These are phyloP conservation scores for Phytophthora syringae DNA, from an alignment of 352 stramenopile genomes.

Conservation along the genomic window DNA sequence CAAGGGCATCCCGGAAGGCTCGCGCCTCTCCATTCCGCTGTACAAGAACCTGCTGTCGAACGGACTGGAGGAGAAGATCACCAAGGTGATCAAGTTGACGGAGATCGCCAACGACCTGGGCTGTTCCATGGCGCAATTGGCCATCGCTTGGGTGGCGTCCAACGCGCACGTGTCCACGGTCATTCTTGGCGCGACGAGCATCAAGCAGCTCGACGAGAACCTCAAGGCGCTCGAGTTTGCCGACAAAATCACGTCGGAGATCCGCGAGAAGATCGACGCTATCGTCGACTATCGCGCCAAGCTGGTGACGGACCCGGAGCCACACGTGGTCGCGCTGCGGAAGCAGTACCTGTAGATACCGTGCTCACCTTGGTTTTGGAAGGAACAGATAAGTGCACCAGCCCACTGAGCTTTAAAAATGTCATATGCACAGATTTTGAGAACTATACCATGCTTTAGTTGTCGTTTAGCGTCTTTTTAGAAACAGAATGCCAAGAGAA, in stretches of 20 bases:
- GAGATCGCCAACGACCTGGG: constrained; percentile 69
- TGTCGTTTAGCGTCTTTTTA: background rate
- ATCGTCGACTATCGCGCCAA: constrained; percentile 60
- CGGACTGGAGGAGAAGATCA: constrained; percentile 53
- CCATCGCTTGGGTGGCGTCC: constrained; percentile 61
- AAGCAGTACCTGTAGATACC: constrained; percentile 42
- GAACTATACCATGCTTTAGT: too few species aligned
- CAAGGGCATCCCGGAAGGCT: constrained; percentile 76
- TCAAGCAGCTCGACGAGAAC: constrained; percentile 80
- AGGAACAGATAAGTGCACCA: background rate
- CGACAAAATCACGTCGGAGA: constrained; percentile 75
- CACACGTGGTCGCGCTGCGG: constrained; percentile 42
- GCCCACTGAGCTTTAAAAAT: background rate
- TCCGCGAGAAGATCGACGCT: constrained; percentile 72
- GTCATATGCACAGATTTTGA: too few species aligned
- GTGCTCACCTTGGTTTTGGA: background rate
- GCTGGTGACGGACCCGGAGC: constrained; percentile 35
- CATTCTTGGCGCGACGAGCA: constrained; percentile 64
- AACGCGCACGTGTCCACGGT: constrained; percentile 74
- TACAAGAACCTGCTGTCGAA: constrained; percentile 64
- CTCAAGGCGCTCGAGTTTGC: constrained; percentile 66
- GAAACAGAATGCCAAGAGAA: background rate
- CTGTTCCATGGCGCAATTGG: constrained; percentile 61
- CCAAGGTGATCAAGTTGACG: constrained; percentile 51
- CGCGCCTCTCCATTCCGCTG: constrained; percentile 53